Evolutionary conservation across 1,139 yeast genomes (phyloP).

Genomic region (Yamadazyma diddensiae): DNA sequence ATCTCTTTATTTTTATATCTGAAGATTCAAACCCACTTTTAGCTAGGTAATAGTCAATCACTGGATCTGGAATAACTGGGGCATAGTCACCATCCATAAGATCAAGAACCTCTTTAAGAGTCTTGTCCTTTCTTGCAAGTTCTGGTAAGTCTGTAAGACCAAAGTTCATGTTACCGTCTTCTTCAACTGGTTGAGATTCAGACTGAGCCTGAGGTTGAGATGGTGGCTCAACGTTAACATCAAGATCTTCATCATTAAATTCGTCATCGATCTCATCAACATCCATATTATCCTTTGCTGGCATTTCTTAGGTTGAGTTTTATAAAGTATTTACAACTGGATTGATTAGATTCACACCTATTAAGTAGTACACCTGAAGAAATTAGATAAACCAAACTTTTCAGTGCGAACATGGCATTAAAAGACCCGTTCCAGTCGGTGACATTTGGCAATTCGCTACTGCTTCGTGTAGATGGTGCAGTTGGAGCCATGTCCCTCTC

Average conservation of each 20-base stretch:
- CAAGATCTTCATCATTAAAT: constrained; percentile 27
- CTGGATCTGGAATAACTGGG: constrained; percentile 96
- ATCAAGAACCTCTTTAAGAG: constrained; percentile 78
- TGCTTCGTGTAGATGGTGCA: constrained; percentile 86
- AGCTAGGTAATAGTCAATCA: constrained; percentile 89
- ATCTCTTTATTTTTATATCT: constrained; percentile 75
- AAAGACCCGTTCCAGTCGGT: constrained; percentile 36
- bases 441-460: constrained; percentile 76
- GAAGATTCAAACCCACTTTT: constrained; percentile 85
- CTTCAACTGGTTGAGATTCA: constrained; percentile 1
- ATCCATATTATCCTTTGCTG: constrained; percentile 5
- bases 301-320: not conserved
- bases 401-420: not conserved
- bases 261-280: constrained; percentile 23
- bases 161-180: constrained; percentile 7
- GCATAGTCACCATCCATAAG: constrained; percentile 88
- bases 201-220: not conserved
- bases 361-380: not conserved
- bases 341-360: not conserved
- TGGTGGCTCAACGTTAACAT: constrained; percentile 4
- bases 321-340: not conserved
- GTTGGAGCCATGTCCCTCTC: constrained; percentile 91
- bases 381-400: too few species aligned
- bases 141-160: constrained; percentile 59
- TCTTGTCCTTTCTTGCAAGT: constrained; percentile 78